Evolutionary conservation across 495 filamentous ascomycete species (phyloP).

Genomic region (Hypomontagnella monticulosa): DNA sequence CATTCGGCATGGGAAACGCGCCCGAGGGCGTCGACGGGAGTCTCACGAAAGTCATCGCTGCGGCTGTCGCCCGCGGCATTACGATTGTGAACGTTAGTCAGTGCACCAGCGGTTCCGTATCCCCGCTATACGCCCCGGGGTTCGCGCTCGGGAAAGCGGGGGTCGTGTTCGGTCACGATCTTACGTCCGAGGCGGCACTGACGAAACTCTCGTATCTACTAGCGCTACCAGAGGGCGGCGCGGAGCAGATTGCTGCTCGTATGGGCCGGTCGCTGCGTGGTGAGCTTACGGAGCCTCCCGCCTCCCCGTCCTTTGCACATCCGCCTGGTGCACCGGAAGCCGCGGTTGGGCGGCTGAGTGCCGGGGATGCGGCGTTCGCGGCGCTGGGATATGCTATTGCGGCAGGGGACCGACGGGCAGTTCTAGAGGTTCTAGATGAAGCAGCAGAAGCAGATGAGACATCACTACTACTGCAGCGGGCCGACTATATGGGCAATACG

Average conservation of each 20-base stretch:
- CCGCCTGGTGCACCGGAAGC: constrained; percentile 60
- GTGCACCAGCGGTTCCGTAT: constrained; percentile 88
- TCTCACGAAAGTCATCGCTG: constrained; percentile 80
- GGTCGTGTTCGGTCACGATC: constrained; percentile 90
- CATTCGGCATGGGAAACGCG: constrained; percentile 95
- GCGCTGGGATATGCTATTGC: constrained; percentile 84
- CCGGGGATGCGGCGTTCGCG: constrained; percentile 66
- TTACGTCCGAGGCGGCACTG: constrained; percentile 93
- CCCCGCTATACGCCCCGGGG: constrained; percentile 90
- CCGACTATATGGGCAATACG: constrained; percentile 93
- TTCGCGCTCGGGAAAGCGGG: constrained; percentile 87
- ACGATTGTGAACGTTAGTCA: constrained; percentile 95
- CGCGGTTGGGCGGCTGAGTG: constrained; percentile 55
- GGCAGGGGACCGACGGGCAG: constrained; percentile 71
- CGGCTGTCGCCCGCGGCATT: constrained; percentile 81
- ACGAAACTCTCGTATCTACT: constrained; percentile 94
- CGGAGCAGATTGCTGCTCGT: constrained; percentile 68
- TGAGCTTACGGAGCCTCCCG: constrained; percentile 78
- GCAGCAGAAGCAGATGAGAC: constrained; percentile 53
- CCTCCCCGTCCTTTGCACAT: constrained; percentile 72
- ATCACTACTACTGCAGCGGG: constrained; percentile 74
- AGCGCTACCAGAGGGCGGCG: constrained; percentile 68
- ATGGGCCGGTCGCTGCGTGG: constrained; percentile 85
- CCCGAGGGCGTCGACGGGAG: constrained; percentile 84
- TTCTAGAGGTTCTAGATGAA: constrained; percentile 70